Percentiles rank a stretch among this genome's conserved stretches.
Conservation (phyloP, 2,329 filamentous ascomycete genomes). For the Claviceps humidiphila region DNA sequence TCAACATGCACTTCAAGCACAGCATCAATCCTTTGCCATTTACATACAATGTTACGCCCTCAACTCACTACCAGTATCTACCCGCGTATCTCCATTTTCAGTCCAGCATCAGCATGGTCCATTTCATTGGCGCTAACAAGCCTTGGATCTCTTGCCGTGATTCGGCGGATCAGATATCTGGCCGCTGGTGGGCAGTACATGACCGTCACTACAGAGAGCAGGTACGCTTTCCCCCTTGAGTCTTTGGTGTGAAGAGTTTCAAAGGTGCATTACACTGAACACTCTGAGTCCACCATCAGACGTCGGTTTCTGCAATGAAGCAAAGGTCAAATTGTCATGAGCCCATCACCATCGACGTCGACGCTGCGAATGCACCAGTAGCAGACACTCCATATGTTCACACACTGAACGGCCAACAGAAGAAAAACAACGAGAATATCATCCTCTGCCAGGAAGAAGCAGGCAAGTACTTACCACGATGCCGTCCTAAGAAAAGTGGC, state of each 20-base stretch:
- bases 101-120: conserved; percentile 75
- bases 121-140: conserved; percentile 88
- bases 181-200: conserved; percentile 89
- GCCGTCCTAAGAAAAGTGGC: background rate
- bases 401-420: background rate
- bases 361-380: background rate
- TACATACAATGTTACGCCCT: conserved; percentile 93
- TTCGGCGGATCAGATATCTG: conserved; percentile 68
- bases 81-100: conserved; percentile 91
- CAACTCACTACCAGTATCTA: conserved; percentile 92
- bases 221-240: conserved; percentile 23
- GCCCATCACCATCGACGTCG: background rate
- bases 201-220: conserved; percentile 63
- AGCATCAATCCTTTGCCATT: conserved; percentile 83
- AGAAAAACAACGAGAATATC: background rate
- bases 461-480: background rate
- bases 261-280: background rate
- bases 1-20: conserved; percentile 87
- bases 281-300: background rate
- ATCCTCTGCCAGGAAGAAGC: background rate
- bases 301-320: background rate
- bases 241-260: background rate
- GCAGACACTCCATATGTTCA: background rate
- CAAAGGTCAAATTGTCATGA: background rate
- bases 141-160: conserved; percentile 64